These are phyloP conservation scores for Jacaranda mimosifolia DNA, from an alignment of 257 asterid species.

Conservation along the genomic window DNA sequence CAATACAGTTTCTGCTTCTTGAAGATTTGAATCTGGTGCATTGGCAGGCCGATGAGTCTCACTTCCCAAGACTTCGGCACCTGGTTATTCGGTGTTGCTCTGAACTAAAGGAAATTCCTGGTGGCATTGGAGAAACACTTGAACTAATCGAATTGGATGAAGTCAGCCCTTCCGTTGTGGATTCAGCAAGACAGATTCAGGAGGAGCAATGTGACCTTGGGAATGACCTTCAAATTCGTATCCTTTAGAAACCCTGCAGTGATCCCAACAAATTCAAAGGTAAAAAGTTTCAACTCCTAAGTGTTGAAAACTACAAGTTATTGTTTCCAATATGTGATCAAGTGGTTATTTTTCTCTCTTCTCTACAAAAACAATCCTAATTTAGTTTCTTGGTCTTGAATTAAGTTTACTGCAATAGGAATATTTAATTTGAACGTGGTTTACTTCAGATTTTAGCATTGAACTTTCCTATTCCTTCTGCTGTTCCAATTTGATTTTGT, in stretches of 20 bases:
- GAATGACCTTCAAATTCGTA: constrained; percentile 29
- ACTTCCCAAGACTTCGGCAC: constrained; percentile 36
- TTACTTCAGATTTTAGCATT: too few relatives aligned
- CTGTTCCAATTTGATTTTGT: too few relatives aligned
- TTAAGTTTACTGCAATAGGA: too few relatives aligned
- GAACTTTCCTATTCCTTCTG: too few relatives aligned
- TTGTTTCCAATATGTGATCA: too few relatives aligned
- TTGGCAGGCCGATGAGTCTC: constrained; percentile 26
- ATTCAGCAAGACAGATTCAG: constrained; percentile 23
- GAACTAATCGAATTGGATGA: constrained; percentile 19
- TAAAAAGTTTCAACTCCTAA: too few relatives aligned
- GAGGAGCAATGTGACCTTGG: constrained; percentile 35
- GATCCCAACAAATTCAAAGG: too few relatives aligned
- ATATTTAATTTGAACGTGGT: too few relatives aligned
- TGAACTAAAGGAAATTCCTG: constrained; percentile 29
- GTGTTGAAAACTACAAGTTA: too few relatives aligned
- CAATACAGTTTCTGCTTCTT: constrained; percentile 13
- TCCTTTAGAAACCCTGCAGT: neutral
- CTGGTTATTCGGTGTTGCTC: neutral
- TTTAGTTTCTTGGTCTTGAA: too few relatives aligned
- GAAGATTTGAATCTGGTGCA: neutral
- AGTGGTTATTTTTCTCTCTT: too few relatives aligned
- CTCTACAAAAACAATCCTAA: too few relatives aligned
- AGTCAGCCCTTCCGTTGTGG: neutral
- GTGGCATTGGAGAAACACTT: constrained; percentile 33